These are phyloP conservation scores for Pugionium dolabratum DNA, from an alignment of 345 rosid species.

Conservation along the genomic window DNA sequence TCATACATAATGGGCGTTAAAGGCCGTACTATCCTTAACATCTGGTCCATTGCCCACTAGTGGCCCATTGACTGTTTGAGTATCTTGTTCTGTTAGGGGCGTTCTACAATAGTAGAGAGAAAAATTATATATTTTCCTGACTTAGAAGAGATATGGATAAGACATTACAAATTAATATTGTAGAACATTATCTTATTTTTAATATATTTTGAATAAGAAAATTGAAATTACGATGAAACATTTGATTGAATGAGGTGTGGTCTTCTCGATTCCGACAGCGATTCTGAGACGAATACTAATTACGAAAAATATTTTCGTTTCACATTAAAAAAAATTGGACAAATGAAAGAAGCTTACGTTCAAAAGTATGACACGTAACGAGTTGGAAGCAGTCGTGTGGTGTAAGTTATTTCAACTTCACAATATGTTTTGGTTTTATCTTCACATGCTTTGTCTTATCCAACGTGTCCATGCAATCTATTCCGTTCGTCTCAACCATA, in stretches of 20 bases:
- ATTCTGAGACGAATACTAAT: constrained; percentile 2
- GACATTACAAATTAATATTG: no score
- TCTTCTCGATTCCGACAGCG: constrained; percentile 28
- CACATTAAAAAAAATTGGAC: constrained; percentile 3
- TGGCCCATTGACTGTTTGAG: background rate
- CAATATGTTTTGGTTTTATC: constrained; percentile 33
- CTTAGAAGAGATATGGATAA: no score
- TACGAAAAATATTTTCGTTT: background rate
- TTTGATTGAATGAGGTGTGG: constrained; percentile 1
- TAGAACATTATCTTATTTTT: no score
- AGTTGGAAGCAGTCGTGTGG: constrained; percentile 33
- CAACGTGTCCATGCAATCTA: constrained; percentile 31
- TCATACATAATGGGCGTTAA: background rate
- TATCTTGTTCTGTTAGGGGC: background rate
- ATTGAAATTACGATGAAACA: background rate
- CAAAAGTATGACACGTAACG: constrained; percentile 38
- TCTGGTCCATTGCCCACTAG: background rate
- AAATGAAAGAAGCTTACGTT: constrained; percentile 23
- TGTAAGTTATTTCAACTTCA: constrained; percentile 26
- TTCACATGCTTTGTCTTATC: constrained; percentile 31
- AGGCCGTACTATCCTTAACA: background rate
- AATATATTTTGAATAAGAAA: no score
- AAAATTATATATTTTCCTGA: no score
- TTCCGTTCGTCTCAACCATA: constrained; percentile 9
- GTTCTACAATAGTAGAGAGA: background rate